Percentiles rank a stretch among this genome's conserved stretches.
Conservation (phyloP, 345 rosid species). For the Sonneratia caseolaris region DNA sequence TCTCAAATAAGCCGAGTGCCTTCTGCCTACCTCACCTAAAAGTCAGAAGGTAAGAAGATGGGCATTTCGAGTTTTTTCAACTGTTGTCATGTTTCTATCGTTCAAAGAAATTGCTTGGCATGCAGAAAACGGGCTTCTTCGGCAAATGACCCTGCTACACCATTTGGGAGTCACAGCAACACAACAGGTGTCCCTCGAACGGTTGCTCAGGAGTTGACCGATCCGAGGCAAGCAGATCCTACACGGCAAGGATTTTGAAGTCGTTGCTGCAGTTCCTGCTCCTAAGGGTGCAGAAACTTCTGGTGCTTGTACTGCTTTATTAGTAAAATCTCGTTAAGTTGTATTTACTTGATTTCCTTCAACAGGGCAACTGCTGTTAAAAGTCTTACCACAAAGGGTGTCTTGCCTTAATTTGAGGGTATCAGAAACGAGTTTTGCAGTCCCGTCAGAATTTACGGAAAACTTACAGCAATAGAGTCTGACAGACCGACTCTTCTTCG, state of each 20-base stretch:
- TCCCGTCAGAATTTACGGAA: background rate
- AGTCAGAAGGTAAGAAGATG: conserved; percentile 33
- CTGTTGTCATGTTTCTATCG: background rate
- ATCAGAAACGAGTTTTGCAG: background rate
- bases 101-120: conserved; percentile 5
- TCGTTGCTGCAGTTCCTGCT: conserved; percentile 19
- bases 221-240: conserved; percentile 20
- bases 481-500: background rate
- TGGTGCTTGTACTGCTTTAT: conserved; percentile 12
- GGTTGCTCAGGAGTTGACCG: conserved; percentile 17
- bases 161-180: conserved; percentile 37
- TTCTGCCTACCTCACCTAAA: conserved; percentile 19
- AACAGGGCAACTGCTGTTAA: too few relatives aligned
- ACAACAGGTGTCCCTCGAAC: conserved; percentile 15
- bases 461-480: background rate
- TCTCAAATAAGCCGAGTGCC: conserved; percentile 51
- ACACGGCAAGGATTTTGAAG: conserved; percentile 25
- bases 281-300: conserved; percentile 18
- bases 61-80: too few relatives aligned
- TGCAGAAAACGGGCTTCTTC: conserved; percentile 42
- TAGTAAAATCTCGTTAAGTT: conserved; percentile 19
- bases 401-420: background rate
- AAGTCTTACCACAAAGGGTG: background rate
- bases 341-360: background rate
- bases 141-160: conserved; percentile 21